Base-by-base conservation (phyloP, 768 basidiomycete species). In the Grammothele lineata region DNA sequence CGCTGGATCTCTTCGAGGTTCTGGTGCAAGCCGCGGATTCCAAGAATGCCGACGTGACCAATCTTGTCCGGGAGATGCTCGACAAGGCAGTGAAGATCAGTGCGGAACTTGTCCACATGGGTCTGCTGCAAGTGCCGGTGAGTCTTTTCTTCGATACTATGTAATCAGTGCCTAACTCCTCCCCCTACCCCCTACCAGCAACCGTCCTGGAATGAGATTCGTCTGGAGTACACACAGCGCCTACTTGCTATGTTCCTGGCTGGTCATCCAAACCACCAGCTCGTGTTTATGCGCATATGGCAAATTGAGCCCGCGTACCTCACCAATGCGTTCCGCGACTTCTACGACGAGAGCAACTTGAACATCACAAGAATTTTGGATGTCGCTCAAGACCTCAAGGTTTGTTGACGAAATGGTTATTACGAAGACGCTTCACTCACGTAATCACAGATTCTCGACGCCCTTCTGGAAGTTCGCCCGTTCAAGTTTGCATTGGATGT, bases 231-330 rank as follows among this genome's bases (percentile, higher is more conserved):
- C 64, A 82, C 90, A 2, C 80, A 85, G 48, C 86, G 87, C 55
- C 72, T 97, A 12, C 73, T 98, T 40, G 76, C 81, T 30, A 88
- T 92, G 82, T 97, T 97, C 70, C 74, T 97, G 34, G 85, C 83
- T 17, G 90, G 92, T 14, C 89, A 94, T 59, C 92, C 93, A 7
- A 93, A 93, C 57, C 92, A 96, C 58, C 92, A 96, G 56, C 79
- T 99, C 9, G 93, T 97, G 47, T 97, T 98, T 71, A 92, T 95
- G 82, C 80, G 92, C 39, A 83, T 99, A 45, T 94, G 91, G 87
- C 90, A 94, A 60, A 85, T 90, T 35, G 81, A 92, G 59, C 89
- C 88, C 0, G 71, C 82, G 0, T 90, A 93, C 63, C 78, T 98
- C 41, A 85, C 92, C 4, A 78, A 83, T 46, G 91, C 92, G 6